These are phyloP conservation scores for Dendrocalamus latiflorus DNA, from an alignment of 202 grass and related monocot species.

Conservation along the genomic window DNA sequence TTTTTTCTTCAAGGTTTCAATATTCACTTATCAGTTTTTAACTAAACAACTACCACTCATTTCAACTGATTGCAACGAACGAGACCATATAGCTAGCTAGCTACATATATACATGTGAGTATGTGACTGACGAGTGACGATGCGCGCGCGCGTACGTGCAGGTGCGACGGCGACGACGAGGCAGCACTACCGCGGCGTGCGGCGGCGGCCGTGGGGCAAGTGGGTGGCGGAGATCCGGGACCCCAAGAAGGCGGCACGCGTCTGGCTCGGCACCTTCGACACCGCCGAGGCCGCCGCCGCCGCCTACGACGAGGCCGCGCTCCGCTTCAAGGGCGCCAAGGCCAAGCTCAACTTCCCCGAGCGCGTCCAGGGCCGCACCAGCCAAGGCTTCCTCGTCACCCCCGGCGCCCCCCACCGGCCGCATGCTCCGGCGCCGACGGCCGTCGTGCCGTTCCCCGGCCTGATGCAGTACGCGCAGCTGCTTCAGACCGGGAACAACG, in stretches of 20 bases:
- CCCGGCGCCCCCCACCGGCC: too few relatives aligned
- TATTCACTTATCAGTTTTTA: too few relatives aligned
- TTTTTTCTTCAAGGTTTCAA: too few relatives aligned
- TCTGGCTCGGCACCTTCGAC: slow-evolving; percentile 98
- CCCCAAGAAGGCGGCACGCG: slow-evolving; percentile 60
- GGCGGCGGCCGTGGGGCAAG: slow-evolving; percentile 94
- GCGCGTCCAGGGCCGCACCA: too few relatives aligned
- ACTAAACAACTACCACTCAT: not conserved
- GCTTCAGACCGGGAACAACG: not conserved
- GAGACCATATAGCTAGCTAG: not conserved
- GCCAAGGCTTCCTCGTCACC: too few relatives aligned
- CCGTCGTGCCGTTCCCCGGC: not conserved
- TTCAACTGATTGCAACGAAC: not conserved
- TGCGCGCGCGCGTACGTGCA: not conserved
- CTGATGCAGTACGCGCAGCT: not conserved
- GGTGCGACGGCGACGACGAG: not conserved
- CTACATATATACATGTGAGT: not conserved
- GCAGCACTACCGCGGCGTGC: slow-evolving; percentile 50
- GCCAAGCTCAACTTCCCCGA: slow-evolving; percentile 89
- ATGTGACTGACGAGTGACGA: not conserved
- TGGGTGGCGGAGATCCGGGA: slow-evolving; percentile 98
- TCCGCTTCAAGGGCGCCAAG: slow-evolving; percentile 68
- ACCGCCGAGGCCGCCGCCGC: slow-evolving; percentile 82
- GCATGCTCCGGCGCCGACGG: too few relatives aligned
- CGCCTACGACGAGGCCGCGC: slow-evolving; percentile 64